phyloP scores from a whole-genome alignment of 441 rosid species.

The Lagerstroemia fauriei region DNA sequence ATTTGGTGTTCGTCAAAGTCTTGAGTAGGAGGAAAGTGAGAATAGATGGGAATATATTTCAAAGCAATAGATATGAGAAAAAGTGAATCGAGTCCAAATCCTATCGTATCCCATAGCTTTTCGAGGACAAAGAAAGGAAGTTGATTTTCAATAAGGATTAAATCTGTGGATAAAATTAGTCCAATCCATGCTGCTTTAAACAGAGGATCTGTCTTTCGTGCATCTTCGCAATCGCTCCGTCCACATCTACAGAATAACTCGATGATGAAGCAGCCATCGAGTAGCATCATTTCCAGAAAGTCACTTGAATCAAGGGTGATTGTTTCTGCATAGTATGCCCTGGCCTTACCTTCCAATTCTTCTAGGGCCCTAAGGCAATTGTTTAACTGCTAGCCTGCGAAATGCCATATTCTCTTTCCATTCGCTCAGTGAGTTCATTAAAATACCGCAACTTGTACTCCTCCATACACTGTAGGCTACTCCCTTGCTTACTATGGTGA shows the following conservation, averaged over 20 bases:
- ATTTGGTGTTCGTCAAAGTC: no score
- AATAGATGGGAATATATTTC: not conserved
- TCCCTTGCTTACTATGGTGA: not conserved
- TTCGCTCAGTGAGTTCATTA: not conserved
- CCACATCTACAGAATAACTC: slow-evolving; percentile 4
- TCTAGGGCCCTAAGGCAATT: not conserved
- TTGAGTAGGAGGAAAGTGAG: slow-evolving; percentile 11
- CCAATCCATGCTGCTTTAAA: not conserved
- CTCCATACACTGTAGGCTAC: not conserved
- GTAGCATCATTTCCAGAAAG: slow-evolving; percentile 29
- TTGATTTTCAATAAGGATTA: slow-evolving; percentile 32
- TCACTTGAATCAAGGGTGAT: not conserved
- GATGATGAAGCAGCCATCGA: not conserved
- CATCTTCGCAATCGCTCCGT: no score
- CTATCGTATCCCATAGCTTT: not conserved
- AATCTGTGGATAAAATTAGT: not conserved
- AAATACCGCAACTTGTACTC: slow-evolving; percentile 1
- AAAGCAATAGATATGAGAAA: not conserved
- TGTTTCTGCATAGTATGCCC: slow-evolving; percentile 24
- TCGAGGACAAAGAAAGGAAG: slow-evolving; percentile 30
- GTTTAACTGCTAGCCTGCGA: not conserved
- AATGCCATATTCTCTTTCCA: not conserved
- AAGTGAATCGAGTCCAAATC: not conserved
- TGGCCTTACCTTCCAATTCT: slow-evolving; percentile 16
- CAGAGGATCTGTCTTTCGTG: slow-evolving; percentile 11